Evolutionary conservation across 257 asterid species (phyloP), one percentile per base, ranked within the genome.

Genomic region (Ligustrum vulgare): DNA sequence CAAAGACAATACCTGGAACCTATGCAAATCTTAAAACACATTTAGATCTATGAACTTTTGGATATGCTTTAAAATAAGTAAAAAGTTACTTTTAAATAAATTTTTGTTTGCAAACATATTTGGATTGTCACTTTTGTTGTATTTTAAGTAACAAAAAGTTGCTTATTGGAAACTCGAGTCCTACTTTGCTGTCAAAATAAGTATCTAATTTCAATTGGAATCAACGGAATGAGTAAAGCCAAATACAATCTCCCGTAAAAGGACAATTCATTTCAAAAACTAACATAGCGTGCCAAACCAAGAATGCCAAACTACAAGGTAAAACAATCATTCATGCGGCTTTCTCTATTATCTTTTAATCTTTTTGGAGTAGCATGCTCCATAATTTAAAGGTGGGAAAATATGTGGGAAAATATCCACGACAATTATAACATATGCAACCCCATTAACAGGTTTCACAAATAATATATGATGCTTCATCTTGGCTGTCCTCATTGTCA

Each of bases 1-100:
- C 93, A 79, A 93, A 93, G 70, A 90, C 96, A 77, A 93, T 91
- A 71, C 97, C 98, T 28, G 98, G 98, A 85, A 89, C 94, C 98
- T 93, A 82, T 51, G 64, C 71, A 56, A 71, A 70, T 72, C 79
- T 76, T 37, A 37, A 37, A 68, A 65, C n/a, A 72, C 34, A 80
- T 35, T 70, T 83, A 25, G 79, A 72, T 25, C 36, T 28, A 72
- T 22, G 12, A 15, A 60, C 4, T 10, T 60, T 60, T 60, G 67
- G 35, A 32, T 10, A 22, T 23, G 67, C 67, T 3, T 60, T 23
- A 25, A 35, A 71, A 69, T 39, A 47, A 43, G 60, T 36, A 5
- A 36, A 39, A 34, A 63, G 8, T 2, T 3, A 63, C 45, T 25
- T 67, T 9, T 9, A 22, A 20, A 31, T 8, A 8, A 60, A 2